Percentiles rank a stretch among this genome's conserved stretches.
Evolutionary conservation across 2,329 filamentous ascomycete genomes (phyloP).

Genomic region (Hypoxylon sp.): DNA sequence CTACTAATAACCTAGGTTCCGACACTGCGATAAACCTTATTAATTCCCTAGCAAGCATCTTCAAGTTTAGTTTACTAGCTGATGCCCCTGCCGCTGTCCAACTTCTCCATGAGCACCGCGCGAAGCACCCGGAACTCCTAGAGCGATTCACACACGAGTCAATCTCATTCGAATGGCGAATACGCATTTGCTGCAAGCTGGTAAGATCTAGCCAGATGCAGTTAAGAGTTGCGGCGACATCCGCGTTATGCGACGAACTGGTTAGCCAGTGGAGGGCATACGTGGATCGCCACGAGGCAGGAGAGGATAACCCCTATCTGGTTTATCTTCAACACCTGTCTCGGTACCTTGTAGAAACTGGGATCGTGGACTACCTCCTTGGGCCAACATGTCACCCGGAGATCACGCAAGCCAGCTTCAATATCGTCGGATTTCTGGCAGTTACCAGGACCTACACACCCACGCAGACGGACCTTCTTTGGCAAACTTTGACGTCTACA

Average conservation of each 20-base stretch:
- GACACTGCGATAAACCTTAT: slow-evolving; percentile 55
- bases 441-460: slow-evolving; percentile 78
- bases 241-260: slow-evolving; percentile 76
- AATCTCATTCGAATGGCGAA: slow-evolving; percentile 72
- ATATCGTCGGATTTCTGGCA: slow-evolving; percentile 87
- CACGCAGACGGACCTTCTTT: slow-evolving; percentile 79
- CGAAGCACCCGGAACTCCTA: slow-evolving; percentile 51
- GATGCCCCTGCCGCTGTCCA: slow-evolving; percentile 49
- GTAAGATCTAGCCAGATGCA: slow-evolving; percentile 91
- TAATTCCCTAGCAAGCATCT: slow-evolving; percentile 54
- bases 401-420: slow-evolving; percentile 80
- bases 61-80: slow-evolving; percentile 52
- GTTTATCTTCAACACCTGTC: slow-evolving; percentile 72
- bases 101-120: slow-evolving; percentile 46
- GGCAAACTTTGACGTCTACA: slow-evolving; percentile 81
- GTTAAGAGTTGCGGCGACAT: slow-evolving; percentile 80
- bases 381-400: slow-evolving; percentile 92
- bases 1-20: slow-evolving; percentile 59
- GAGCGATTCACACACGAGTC: slow-evolving; percentile 56
- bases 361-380: slow-evolving; percentile 85
- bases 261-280: slow-evolving; percentile 70
- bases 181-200: slow-evolving; percentile 73
- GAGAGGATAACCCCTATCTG: slow-evolving; percentile 44
- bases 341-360: slow-evolving; percentile 72
- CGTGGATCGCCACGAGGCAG: slow-evolving; percentile 54